phyloP scores from a whole-genome alignment of 495 filamentous ascomycete genomes.

The Neurospora terricola region DNA sequence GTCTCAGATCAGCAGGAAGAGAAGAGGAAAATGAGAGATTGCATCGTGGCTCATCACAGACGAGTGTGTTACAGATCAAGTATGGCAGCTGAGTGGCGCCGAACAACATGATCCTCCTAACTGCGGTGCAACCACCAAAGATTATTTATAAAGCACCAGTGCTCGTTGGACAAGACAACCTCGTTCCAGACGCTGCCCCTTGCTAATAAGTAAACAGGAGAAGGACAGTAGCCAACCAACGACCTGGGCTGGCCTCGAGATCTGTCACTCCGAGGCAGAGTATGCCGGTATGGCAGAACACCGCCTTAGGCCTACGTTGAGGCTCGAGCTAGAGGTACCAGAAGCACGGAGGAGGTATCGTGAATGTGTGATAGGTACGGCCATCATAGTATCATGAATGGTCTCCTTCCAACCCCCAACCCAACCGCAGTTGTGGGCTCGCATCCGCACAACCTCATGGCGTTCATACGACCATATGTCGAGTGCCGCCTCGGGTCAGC shows the following conservation, averaged over 20 bases:
- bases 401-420: not conserved
- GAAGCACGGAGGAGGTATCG: not conserved
- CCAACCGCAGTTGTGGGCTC: not conserved
- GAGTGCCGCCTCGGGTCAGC: not conserved
- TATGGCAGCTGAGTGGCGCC: not conserved
- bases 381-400: not conserved
- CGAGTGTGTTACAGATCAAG: not conserved
- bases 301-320: not conserved
- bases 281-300: not conserved
- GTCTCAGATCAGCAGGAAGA: not conserved
- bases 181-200: not conserved
- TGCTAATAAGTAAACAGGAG: not conserved
- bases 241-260: not conserved
- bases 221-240: not conserved
- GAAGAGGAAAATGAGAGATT: not conserved
- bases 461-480: not conserved
- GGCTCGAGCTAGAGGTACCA: not conserved
- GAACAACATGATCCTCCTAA: not conserved
- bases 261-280: not conserved
- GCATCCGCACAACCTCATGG: not conserved
- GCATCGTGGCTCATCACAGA: not conserved
- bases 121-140: not conserved
- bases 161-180: not conserved
- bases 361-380: not conserved
- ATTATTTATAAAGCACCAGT: not conserved